Evolutionary conservation across 176 grass and related monocot genomes (phyloP).

Genomic region (Carex kokanica): DNA sequence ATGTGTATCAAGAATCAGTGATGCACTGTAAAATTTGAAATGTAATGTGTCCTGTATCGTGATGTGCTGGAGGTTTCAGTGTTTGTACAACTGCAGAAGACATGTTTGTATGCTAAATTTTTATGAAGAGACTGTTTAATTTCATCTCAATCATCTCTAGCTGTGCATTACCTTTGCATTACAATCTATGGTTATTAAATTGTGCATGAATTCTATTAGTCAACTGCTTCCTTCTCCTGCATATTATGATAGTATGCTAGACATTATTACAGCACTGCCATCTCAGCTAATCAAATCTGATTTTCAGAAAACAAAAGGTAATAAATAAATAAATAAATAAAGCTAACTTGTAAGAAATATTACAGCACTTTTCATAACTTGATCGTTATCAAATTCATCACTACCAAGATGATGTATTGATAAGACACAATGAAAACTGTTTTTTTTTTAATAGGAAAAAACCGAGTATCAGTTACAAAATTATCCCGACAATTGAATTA

Average conservation of each 20-base stretch:
- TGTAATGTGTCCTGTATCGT: neutral
- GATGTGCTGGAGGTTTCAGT: neutral
- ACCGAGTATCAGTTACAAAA: neutral
- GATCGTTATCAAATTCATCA: neutral
- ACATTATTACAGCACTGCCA: neutral
- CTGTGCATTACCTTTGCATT: neutral
- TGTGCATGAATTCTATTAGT: neutral
- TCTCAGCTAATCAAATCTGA: neutral
- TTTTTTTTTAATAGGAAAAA: neutral
- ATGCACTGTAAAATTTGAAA: neutral
- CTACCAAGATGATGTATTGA: neutral
- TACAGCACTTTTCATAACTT: neutral
- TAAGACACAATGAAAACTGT: neutral
- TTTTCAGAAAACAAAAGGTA: neutral
- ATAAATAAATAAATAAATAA: no score
- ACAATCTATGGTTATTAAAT: neutral
- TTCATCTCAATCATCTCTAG: neutral
- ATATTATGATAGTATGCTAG: neutral
- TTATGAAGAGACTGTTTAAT: neutral
- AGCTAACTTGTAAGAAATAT: no score
- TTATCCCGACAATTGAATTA: neutral
- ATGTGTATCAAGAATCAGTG: neutral
- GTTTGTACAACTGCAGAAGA: neutral
- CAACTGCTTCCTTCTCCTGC: no score
- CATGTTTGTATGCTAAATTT: neutral